These are phyloP conservation scores for Boletus sp. DNA, from an alignment of 1,284 basidiomycete genomes.

Conservation along the genomic window DNA sequence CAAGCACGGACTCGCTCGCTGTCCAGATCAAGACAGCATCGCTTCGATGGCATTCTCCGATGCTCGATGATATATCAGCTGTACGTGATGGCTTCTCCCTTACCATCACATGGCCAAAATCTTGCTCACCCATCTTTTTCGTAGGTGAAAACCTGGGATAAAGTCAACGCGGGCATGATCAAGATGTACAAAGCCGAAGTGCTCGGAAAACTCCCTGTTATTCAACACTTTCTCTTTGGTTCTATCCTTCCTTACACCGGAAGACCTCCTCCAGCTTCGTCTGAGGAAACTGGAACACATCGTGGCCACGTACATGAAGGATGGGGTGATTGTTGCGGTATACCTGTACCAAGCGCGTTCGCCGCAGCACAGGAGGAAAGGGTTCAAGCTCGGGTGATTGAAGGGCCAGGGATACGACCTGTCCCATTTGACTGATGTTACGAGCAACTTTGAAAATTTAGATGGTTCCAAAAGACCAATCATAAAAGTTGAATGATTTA, in stretches of 20 bases:
- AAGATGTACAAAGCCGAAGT: constrained; percentile 99
- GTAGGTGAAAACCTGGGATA: constrained; percentile 93
- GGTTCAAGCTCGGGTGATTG: constrained; percentile 37
- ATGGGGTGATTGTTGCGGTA: constrained; percentile 97
- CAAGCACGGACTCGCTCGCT: background rate
- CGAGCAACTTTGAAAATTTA: background rate
- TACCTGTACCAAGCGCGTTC: constrained; percentile 82
- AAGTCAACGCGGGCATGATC: constrained; percentile 96
- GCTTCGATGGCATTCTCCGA: constrained; percentile 97
- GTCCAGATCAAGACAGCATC: constrained; percentile 93
- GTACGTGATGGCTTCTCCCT: constrained; percentile 41
- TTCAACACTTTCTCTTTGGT: constrained; percentile 97
- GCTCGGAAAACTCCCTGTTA: constrained; percentile 91
- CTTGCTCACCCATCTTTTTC: background rate
- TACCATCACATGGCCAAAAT: background rate
- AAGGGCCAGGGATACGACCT: constrained; percentile 68
- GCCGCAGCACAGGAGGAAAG: constrained; percentile 62
- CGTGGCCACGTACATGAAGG: constrained; percentile 54
- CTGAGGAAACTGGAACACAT: constrained; percentile 42
- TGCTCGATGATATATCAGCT: constrained; percentile 97
- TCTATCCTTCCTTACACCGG: constrained; percentile 76
- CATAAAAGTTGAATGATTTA: background rate
- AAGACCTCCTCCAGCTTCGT: constrained; percentile 41
- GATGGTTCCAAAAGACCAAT: background rate
- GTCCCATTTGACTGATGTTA: constrained; percentile 76